phyloP scores from a whole-genome alignment of 768 basidiomycete species.

The Pleurotus djamor region DNA sequence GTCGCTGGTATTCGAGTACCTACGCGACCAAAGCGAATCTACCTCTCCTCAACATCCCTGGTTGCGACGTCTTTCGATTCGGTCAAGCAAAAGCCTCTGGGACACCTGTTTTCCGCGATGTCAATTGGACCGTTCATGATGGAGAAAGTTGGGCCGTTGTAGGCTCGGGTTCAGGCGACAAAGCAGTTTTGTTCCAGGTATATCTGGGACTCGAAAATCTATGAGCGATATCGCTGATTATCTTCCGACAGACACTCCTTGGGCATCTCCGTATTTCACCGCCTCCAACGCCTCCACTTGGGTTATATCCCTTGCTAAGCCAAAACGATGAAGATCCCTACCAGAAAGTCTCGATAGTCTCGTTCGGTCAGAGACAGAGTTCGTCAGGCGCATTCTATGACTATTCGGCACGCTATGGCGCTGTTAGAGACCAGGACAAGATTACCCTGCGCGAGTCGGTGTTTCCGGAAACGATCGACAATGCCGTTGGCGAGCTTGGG shows the following conservation, averaged over 20 bases:
- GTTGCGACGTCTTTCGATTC: slow-evolving; percentile 55
- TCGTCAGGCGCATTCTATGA: slow-evolving; percentile 80
- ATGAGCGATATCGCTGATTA: not conserved
- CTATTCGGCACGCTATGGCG: slow-evolving; percentile 90
- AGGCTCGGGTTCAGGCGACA: slow-evolving; percentile 62
- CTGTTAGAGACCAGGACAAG: slow-evolving; percentile 81
- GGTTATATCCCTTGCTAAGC: slow-evolving; percentile 63
- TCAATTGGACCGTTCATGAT: slow-evolving; percentile 59
- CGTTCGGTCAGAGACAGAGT: slow-evolving; percentile 62
- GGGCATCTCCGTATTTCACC: slow-evolving; percentile 74
- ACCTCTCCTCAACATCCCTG: slow-evolving; percentile 18
- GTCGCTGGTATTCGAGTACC: too few species aligned
- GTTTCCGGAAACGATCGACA: slow-evolving; percentile 47
- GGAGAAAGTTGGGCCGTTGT: slow-evolving; percentile 78
- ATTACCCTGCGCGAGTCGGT: slow-evolving; percentile 74
- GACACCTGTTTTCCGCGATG: slow-evolving; percentile 46
- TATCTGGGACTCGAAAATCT: slow-evolving; percentile 11
- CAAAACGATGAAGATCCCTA: slow-evolving; percentile 41
- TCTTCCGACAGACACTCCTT: slow-evolving; percentile 51
- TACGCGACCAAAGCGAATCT: too few species aligned
- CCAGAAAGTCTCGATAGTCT: slow-evolving; percentile 51
- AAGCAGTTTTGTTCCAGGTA: slow-evolving; percentile 66
- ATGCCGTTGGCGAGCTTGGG: slow-evolving; percentile 14
- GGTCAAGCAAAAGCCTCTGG: slow-evolving; percentile 44
- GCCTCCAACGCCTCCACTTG: slow-evolving; percentile 52